Percentiles rank a stretch among this genome's conserved stretches.
Evolutionary conservation across 1,139 yeast genomes (phyloP).

Genomic region (Protomyces lactucae-debilis): DNA sequence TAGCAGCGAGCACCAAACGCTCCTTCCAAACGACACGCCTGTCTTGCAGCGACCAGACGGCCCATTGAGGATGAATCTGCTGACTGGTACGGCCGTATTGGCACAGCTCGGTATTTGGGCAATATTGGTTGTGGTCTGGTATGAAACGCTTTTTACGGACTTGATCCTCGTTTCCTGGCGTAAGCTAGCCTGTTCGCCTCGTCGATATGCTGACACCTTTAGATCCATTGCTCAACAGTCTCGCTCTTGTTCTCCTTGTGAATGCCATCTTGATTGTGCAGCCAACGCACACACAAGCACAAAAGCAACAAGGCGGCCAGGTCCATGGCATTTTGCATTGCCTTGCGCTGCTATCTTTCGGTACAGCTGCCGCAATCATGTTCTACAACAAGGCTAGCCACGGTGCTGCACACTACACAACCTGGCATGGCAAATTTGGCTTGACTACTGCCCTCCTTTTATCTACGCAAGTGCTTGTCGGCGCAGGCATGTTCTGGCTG

Average conservation of each 20-base stretch:
- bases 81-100: conserved; percentile 19
- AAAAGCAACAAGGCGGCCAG: conserved; percentile 35
- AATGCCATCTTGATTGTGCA: conserved; percentile 32
- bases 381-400: conserved; percentile 36
- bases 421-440: conserved; percentile 39
- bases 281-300: conserved; percentile 33
- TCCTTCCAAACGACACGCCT: conserved; percentile 21
- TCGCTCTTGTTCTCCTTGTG: conserved; percentile 30
- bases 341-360: conserved; percentile 30
- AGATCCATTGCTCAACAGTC: conserved; percentile 23
- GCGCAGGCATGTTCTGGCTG: conserved; percentile 36
- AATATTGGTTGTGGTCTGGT: conserved; percentile 5
- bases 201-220: neutral
- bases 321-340: conserved; percentile 37
- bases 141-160: conserved; percentile 4
- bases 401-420: conserved; percentile 35
- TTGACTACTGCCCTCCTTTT: conserved; percentile 34
- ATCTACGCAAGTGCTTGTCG: conserved; percentile 33
- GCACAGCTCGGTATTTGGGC: conserved; percentile 17
- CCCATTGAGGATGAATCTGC: conserved; percentile 19
- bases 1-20: conserved; percentile 9
- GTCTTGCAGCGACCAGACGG: conserved; percentile 7
- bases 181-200: neutral
- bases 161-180: conserved; percentile 16
- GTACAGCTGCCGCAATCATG: conserved; percentile 34